Evolutionary conservation across 192 early-diverging fungal species (phyloP).

Genomic region (Chytriomyces sp.): DNA sequence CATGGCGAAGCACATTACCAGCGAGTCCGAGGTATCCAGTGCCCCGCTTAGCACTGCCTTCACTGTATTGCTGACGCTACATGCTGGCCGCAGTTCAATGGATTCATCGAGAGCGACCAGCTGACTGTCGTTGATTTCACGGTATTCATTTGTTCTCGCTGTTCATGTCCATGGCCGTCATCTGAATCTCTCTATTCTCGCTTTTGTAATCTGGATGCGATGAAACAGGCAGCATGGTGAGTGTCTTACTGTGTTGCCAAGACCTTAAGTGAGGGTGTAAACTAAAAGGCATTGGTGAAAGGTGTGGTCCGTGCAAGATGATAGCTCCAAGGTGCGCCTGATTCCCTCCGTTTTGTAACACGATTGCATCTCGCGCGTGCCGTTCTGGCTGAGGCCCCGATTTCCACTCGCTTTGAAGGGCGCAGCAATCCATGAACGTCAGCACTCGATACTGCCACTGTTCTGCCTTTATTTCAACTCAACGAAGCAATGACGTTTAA

Average conservation of each 20-base stretch:
- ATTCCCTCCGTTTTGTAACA: background rate
- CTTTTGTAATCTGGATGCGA: too few relatives aligned
- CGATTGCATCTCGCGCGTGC: background rate
- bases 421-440: slow-evolving; percentile 54
- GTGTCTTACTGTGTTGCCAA: background rate
- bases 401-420: background rate
- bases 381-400: background rate
- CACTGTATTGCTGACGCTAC: slow-evolving; percentile 27
- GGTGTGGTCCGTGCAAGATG: slow-evolving; percentile 88
- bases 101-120: slow-evolving; percentile 37
- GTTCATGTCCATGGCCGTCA: background rate
- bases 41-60: slow-evolving; percentile 36
- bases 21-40: background rate
- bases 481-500: too few relatives aligned
- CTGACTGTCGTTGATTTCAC: slow-evolving; percentile 75
- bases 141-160: slow-evolving; percentile 40
- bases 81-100: slow-evolving; percentile 43
- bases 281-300: background rate
- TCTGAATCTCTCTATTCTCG: background rate
- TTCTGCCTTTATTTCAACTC: too few relatives aligned
- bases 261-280: background rate
- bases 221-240: background rate
- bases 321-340: slow-evolving; percentile 56
- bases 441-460: too few relatives aligned
- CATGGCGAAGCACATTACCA: background rate